phyloP scores from a whole-genome alignment of 2,329 filamentous ascomycete species.

The Aspergillus sp. region DNA sequence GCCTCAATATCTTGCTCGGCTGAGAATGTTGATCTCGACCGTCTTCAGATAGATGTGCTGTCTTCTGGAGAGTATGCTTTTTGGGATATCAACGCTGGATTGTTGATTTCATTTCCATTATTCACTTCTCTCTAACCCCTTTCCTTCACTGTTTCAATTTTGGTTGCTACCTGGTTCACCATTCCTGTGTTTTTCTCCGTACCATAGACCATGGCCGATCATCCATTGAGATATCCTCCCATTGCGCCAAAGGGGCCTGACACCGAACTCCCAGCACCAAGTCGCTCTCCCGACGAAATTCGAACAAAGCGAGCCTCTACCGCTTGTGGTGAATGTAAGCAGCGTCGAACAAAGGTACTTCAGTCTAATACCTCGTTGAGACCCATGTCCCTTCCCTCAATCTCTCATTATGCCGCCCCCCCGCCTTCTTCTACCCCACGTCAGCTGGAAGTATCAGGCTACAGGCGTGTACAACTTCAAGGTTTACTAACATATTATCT shows the following conservation, averaged over 20 bases:
- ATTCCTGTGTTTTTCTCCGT: not conserved
- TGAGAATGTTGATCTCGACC: constrained; percentile 9
- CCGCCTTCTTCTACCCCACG: not conserved
- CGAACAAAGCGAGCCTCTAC: constrained; percentile 37
- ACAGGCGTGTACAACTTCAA: not conserved
- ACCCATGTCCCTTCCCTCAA: not conserved
- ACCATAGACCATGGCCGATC: constrained; percentile 27
- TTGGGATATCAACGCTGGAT: constrained; percentile 2
- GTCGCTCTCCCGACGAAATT: constrained; percentile 27
- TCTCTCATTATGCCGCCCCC: not conserved
- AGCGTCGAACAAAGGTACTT: constrained; percentile 38
- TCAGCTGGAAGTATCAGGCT: too few species aligned
- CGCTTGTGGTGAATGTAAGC: constrained; percentile 39
- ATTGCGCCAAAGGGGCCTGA: constrained; percentile 30
- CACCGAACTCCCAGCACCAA: constrained; percentile 18
- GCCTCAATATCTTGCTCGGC: not conserved
- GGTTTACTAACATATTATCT: not conserved
- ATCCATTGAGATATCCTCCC: constrained; percentile 25
- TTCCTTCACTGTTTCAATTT: constrained; percentile 1
- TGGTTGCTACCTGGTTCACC: not conserved
- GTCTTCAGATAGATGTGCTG: constrained; percentile 15
- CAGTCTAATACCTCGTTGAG: not conserved
- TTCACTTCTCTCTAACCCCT: not conserved
- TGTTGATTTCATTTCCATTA: constrained; percentile 2
- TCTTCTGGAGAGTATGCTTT: constrained; percentile 13